Percentiles rank a stretch among this genome's conserved stretches.
Conservation (phyloP, 176 grass and related monocot species). For the Ananas comosus region DNA sequence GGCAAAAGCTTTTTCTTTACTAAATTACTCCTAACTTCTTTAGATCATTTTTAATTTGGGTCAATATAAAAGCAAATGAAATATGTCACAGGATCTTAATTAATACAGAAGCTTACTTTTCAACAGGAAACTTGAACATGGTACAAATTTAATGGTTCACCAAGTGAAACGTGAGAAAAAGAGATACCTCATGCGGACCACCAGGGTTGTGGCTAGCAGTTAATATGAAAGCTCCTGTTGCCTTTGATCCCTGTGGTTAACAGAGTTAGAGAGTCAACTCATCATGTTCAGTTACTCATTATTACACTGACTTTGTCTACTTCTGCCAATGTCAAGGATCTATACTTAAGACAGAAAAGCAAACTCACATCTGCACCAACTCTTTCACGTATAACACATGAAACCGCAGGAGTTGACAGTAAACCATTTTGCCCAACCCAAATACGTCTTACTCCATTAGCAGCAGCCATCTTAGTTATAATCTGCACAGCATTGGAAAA, state of each 20-base stretch:
- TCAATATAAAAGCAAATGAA: no score
- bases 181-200: constrained; percentile 68
- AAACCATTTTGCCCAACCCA: constrained; percentile 88
- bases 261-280: constrained; percentile 14
- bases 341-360: constrained; percentile 11
- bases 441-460: constrained; percentile 87
- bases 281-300: constrained; percentile 2
- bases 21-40: no score
- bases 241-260: constrained; percentile 79
- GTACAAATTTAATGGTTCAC: background rate
- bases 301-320: background rate
- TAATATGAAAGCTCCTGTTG: constrained; percentile 87
- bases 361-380: constrained; percentile 77
- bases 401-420: constrained; percentile 93
- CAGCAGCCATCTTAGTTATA: constrained; percentile 94
- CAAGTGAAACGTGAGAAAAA: constrained; percentile 14
- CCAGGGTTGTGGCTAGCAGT: constrained; percentile 96
- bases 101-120: no score
- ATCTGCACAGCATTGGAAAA: constrained; percentile 38
- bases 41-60: no score
- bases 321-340: background rate
- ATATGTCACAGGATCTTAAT: no score
- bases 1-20: no score
- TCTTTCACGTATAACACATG: constrained; percentile 91
- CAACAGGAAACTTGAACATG: background rate